Percentiles rank a stretch among this genome's conserved stretches.
These are phyloP conservation scores for Ustilaginoidea virens DNA, from an alignment of 2,329 filamentous ascomycete species.

Conservation along the genomic window DNA sequence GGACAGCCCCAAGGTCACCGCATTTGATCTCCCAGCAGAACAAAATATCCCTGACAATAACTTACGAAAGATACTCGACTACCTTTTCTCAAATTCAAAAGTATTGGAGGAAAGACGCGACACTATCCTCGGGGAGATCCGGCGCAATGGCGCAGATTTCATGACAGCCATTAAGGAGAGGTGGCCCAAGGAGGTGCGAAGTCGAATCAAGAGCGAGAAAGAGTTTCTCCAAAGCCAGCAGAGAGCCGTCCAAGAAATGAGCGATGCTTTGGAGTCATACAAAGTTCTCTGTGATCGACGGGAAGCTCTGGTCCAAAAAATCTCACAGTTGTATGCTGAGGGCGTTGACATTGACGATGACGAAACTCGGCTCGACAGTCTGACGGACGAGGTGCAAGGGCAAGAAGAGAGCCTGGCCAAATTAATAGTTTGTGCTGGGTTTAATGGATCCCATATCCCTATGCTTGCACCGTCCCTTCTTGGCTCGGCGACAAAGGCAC, in stretches of 20 bases:
- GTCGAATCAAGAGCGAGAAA: conserved; percentile 33
- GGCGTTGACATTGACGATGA: conserved; percentile 35
- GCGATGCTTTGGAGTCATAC: conserved; percentile 25
- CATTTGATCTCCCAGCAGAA: not conserved
- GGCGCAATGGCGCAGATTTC: conserved; percentile 32
- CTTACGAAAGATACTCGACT: conserved; percentile 13
- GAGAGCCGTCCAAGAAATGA: conserved; percentile 25
- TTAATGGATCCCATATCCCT: conserved; percentile 26
- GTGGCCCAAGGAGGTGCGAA: conserved; percentile 28
- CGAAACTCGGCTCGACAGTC: conserved; percentile 31
- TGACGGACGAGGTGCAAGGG: conserved; percentile 27
- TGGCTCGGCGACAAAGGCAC: conserved; percentile 6
- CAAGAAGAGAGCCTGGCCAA: conserved; percentile 26
- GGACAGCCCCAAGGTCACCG: conserved; percentile 1
- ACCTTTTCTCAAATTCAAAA: conserved; percentile 14
- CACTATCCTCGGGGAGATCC: conserved; percentile 24
- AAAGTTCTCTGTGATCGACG: conserved; percentile 25
- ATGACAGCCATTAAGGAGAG: conserved; percentile 29
- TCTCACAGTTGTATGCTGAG: conserved; percentile 34
- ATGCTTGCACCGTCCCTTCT: conserved; percentile 10
- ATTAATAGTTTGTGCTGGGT: conserved; percentile 26
- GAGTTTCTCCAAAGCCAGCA: conserved; percentile 30
- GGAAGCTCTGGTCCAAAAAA: conserved; percentile 28
- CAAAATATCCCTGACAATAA: conserved; percentile 9
- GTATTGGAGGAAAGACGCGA: conserved; percentile 20